A percentile compares a stretch with the other conserved stretches of the same genome.
Conservation (phyloP, 441 rosid genomes). For the Breynia disticha region DNA sequence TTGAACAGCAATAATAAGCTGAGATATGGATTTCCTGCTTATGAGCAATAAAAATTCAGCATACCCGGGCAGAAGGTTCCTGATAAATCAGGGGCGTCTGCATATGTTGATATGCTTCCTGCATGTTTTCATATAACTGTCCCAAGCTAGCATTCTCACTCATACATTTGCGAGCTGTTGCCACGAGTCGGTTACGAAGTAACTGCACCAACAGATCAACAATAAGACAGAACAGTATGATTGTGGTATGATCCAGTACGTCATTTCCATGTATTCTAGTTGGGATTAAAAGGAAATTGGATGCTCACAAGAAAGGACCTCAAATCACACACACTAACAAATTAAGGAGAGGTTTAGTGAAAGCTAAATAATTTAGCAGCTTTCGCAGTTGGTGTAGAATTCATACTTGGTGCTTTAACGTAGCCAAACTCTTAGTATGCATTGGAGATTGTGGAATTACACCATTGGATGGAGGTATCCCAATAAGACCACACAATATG, state of each 20-base stretch:
- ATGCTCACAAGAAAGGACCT: too few species aligned
- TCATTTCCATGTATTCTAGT: too few species aligned
- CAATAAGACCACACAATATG: conserved; percentile 61
- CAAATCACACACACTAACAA: too few species aligned
- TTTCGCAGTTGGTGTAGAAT: not conserved
- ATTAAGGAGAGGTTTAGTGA: too few species aligned
- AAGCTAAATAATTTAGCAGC: not conserved
- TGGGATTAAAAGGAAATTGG: too few species aligned
- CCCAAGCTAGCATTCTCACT: conserved; percentile 38
- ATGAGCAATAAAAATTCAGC: conserved; percentile 1
- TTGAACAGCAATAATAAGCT: too few species aligned
- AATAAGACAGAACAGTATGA: not conserved
- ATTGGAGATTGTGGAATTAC: conserved; percentile 83
- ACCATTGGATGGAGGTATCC: conserved; percentile 77
- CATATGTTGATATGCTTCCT: conserved; percentile 57
- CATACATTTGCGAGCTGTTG: conserved; percentile 48
- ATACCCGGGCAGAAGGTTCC: conserved; percentile 43
- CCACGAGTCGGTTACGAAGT: conserved; percentile 45
- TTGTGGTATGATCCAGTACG: too few species aligned
- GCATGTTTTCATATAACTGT: conserved; percentile 57
- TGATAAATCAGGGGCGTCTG: conserved; percentile 55
- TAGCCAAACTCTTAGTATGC: conserved; percentile 73
- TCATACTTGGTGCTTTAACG: conserved; percentile 63
- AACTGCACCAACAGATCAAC: conserved; percentile 31
- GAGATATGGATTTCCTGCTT: not conserved